These are phyloP conservation scores for Fusarium aywerte DNA, from an alignment of 2,329 filamentous ascomycete genomes.

Conservation along the genomic window DNA sequence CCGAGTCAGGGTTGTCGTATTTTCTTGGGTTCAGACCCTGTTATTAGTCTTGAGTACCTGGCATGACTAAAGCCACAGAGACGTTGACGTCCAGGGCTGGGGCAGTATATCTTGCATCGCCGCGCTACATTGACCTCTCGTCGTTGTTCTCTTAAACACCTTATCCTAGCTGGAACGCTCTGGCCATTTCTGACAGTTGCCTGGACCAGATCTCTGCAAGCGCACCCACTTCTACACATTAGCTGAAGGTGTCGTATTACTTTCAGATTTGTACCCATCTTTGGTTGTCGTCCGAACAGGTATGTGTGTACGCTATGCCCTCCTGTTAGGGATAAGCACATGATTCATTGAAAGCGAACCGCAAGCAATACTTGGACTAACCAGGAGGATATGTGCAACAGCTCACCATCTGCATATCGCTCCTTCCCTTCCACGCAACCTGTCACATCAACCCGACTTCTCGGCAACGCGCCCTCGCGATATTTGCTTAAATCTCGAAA, in stretches of 20 bases:
- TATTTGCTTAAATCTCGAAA: slow-evolving; percentile 31
- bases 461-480: slow-evolving; percentile 23
- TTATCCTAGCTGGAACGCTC: slow-evolving; percentile 43
- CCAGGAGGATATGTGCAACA: slow-evolving; percentile 32
- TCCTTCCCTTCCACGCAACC: slow-evolving; percentile 24
- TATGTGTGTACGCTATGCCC: slow-evolving; percentile 28
- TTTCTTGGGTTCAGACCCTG: slow-evolving; percentile 34
- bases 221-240: slow-evolving; percentile 25
- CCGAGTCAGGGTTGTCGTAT: slow-evolving; percentile 30
- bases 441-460: slow-evolving; percentile 21
- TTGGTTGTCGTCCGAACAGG: slow-evolving; percentile 18
- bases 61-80: slow-evolving; percentile 37
- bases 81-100: slow-evolving; percentile 20
- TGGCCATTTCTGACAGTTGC: slow-evolving; percentile 41
- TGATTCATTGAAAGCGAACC: slow-evolving; percentile 29
- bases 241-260: slow-evolving; percentile 30
- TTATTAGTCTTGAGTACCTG: slow-evolving; percentile 21
- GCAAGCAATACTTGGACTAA: slow-evolving; percentile 33
- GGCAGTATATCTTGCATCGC: slow-evolving; percentile 45
- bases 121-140: slow-evolving; percentile 41
- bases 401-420: slow-evolving; percentile 25
- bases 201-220: slow-evolving; percentile 27
- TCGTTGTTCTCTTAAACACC: slow-evolving; percentile 38
- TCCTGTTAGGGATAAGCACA: slow-evolving; percentile 15
- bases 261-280: slow-evolving; percentile 35